Evolutionary conservation across 306 rosid genomes (phyloP).

Genomic region (Mimosa bimucronata): DNA sequence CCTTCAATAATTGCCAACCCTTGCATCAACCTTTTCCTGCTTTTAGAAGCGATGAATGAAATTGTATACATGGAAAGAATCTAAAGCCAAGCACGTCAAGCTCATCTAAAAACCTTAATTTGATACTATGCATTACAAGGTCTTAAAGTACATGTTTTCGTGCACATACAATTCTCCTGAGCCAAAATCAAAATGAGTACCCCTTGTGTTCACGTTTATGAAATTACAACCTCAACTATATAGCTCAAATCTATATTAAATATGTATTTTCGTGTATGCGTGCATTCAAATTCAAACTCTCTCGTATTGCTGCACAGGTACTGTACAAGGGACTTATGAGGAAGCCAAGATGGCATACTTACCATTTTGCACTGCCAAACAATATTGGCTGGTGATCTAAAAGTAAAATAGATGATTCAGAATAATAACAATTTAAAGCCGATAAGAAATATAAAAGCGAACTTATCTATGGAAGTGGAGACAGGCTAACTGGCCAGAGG

Average conservation of each 20-base stretch:
- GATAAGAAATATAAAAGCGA: background rate
- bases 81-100: background rate
- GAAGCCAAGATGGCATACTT: background rate
- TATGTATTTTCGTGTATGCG: background rate
- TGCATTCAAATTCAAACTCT: background rate
- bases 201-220: background rate
- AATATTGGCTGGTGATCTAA: background rate
- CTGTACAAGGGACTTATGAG: background rate
- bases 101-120: background rate
- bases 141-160: background rate
- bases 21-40: slow-evolving; percentile 8
- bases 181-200: background rate
- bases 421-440: background rate
- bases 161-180: background rate
- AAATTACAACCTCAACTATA: background rate
- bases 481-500: background rate
- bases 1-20: slow-evolving; percentile 7
- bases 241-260: background rate
- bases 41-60: background rate
- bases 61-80: background rate
- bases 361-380: background rate
- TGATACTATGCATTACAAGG: background rate
- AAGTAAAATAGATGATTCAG: background rate
- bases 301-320: background rate
- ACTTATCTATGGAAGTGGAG: slow-evolving; percentile 7